Conservation (phyloP, 129 eudicot species). For the Kitagawia praeruptora region DNA sequence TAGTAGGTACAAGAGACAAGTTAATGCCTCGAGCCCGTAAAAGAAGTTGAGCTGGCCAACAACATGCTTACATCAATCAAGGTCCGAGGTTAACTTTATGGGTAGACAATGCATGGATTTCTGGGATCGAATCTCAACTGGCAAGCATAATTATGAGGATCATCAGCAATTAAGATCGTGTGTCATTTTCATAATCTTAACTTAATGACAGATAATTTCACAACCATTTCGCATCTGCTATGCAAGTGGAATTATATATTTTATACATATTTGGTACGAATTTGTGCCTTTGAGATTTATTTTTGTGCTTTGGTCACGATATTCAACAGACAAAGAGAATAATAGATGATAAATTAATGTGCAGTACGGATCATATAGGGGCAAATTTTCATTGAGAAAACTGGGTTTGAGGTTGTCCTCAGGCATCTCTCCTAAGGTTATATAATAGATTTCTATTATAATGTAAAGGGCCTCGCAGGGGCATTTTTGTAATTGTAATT, state of each 20-base stretch:
- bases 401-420: no score
- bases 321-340: not conserved
- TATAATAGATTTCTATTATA: no score
- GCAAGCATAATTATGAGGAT: not conserved
- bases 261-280: not conserved
- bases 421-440: no score
- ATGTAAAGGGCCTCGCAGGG: no score
- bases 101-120: not conserved
- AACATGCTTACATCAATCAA: not conserved
- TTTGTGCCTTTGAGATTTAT: not conserved
- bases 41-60: not conserved
- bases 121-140: not conserved
- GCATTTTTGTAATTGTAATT: no score
- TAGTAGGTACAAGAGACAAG: not conserved
- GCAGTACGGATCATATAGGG: no score
- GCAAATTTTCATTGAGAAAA: no score
- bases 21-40: conserved; percentile 1
- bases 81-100: conserved; percentile 4
- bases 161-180: not conserved
- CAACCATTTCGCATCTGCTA: not conserved
- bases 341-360: not conserved
- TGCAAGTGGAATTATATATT: not conserved
- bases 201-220: not conserved
- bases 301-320: not conserved
- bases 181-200: not conserved